Percentiles rank a stretch among this genome's conserved stretches.
These are phyloP conservation scores for Lactarius quietus DNA, from an alignment of 768 basidiomycete genomes.

Conservation along the genomic window DNA sequence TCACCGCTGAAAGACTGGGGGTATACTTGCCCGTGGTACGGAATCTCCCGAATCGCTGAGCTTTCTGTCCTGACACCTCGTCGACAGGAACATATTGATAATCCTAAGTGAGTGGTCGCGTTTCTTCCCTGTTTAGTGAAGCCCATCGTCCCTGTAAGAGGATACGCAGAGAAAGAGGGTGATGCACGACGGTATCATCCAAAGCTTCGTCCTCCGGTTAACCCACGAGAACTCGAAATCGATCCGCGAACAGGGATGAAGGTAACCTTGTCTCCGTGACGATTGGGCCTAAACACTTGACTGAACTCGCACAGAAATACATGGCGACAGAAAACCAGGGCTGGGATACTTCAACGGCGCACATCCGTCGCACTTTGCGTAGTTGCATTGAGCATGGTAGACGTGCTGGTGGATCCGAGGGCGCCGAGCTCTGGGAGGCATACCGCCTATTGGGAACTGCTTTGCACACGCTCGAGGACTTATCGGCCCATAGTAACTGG, in stretches of 20 bases:
- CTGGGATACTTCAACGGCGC: slow-evolving; percentile 74
- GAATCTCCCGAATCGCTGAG: background rate
- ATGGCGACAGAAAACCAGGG: slow-evolving; percentile 65
- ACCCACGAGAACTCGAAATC: slow-evolving; percentile 68
- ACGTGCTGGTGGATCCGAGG: slow-evolving; percentile 50
- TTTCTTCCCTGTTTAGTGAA: background rate
- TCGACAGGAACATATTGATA: slow-evolving; percentile 68
- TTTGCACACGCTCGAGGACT: slow-evolving; percentile 68
- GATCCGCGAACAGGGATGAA: slow-evolving; percentile 81
- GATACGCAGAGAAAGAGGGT: slow-evolving; percentile 63
- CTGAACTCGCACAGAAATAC: slow-evolving; percentile 50
- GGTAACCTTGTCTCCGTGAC: slow-evolving; percentile 33
- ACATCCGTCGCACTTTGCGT: slow-evolving; percentile 57
- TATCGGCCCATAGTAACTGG: slow-evolving; percentile 77
- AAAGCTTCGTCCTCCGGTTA: slow-evolving; percentile 70
- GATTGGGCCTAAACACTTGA: background rate
- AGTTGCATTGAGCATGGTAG: slow-evolving; percentile 69
- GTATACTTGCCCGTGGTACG: slow-evolving; percentile 69
- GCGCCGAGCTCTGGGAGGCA: slow-evolving; percentile 56
- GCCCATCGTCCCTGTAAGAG: slow-evolving; percentile 36
- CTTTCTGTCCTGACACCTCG: slow-evolving; percentile 6
- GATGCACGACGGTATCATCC: slow-evolving; percentile 71
- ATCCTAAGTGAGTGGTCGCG: slow-evolving; percentile 51
- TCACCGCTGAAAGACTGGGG: slow-evolving; percentile 67
- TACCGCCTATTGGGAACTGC: slow-evolving; percentile 70